phyloP scores from a whole-genome alignment of 2,329 filamentous ascomycete genomes.

The Pseudogymnoascus sp. region DNA sequence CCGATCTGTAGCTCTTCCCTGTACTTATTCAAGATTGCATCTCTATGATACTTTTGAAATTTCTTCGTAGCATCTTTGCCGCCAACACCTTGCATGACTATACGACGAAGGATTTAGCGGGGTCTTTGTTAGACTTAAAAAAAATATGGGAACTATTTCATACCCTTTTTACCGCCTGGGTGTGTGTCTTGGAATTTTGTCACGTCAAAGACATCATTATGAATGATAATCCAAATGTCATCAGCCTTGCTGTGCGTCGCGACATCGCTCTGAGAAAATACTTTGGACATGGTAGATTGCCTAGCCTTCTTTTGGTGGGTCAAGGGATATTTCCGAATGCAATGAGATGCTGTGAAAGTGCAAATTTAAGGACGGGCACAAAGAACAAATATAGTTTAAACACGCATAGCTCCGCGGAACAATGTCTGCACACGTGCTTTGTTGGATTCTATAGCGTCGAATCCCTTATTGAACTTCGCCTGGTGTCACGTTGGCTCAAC shows the following conservation, averaged over 20 bases:
- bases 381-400: not conserved
- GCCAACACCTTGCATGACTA: slow-evolving; percentile 15
- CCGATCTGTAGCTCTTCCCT: slow-evolving; percentile 50
- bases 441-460: not conserved
- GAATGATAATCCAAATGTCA: slow-evolving; percentile 81
- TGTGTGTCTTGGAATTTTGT: slow-evolving; percentile 83
- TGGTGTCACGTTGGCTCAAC: not conserved
- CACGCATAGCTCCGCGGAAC: not conserved
- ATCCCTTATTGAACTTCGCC: not conserved
- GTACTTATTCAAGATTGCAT: slow-evolving; percentile 40
- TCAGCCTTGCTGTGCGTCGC: slow-evolving; percentile 84
- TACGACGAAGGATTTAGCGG: not conserved
- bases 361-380: not conserved
- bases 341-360: not conserved
- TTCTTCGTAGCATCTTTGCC: slow-evolving; percentile 22
- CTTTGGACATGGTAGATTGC: slow-evolving; percentile 65
- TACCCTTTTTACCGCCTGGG: slow-evolving; percentile 47
- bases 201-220: slow-evolving; percentile 92
- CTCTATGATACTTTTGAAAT: slow-evolving; percentile 19
- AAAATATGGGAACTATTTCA: slow-evolving; percentile 25
- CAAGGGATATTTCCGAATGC: not conserved
- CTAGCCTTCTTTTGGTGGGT: not conserved
- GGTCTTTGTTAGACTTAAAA: not conserved
- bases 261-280: slow-evolving; percentile 76
- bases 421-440: not conserved